Evolutionary conservation across 352 stramenopile genomes (phyloP), one percentile per base, ranked within the genome.

Genomic region (Pythium plurisporium): DNA sequence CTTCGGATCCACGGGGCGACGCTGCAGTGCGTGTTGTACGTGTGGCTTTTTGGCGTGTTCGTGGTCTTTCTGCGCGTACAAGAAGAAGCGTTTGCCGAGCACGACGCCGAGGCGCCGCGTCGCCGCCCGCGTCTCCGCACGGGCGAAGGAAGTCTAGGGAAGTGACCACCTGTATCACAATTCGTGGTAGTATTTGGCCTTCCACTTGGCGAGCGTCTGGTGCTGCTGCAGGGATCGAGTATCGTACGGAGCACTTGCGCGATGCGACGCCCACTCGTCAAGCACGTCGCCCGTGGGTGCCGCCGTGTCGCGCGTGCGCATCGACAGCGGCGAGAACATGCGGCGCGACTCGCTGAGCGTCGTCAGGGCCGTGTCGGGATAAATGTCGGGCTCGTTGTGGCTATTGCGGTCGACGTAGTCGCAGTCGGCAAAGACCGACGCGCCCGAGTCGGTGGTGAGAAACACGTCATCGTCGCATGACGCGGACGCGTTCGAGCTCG

Each of bases 21-120:
- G 23, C 42, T 87, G 8, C 76, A 87, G 64, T 82, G 74, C 34
- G 49, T 79, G 9, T 82, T 87, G 67, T 84, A 87, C 71, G 70
- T 84, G 50, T 29, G 59, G 44, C 70, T 87, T 34, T 87, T 87
- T 49, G 69, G 80, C 55, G 64, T 76, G 22, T 77, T 84, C 20
- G 74, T 87, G 20, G 74, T 75, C 41, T 87, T 87, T 59, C 64
- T 87, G 19, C 73, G 76, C 20, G 70, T 87, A 0, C 70, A 87
- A 61, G 76, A 87, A 42, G 72, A 81, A 57, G 71, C 82, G 33
- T 83, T 80, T 31, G 72, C 69, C 41, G 34, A 64, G 34, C n/a
- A 75, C 51, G 12, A 60, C 30, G 1, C 25, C 1, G n/a, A n/a
- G n/a, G 30, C 29, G 8, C 17, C 22, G 5, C 5, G 14, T 26